Evolutionary conservation across 2,329 filamentous ascomycete genomes (phyloP), one percentile per base, ranked within the genome.

Genomic region (Ceratocystis ficicola): DNA sequence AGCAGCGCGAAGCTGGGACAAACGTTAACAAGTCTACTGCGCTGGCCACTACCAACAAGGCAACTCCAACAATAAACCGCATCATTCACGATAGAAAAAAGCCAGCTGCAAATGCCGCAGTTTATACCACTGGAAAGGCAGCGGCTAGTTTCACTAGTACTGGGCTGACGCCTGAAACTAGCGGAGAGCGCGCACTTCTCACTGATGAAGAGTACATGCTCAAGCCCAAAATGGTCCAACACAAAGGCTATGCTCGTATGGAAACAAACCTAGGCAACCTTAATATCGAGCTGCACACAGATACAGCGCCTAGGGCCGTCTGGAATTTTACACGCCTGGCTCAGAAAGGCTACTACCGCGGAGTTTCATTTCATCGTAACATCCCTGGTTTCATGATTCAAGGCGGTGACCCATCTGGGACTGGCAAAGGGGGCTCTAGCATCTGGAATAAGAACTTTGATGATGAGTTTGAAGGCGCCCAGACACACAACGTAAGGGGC

Each of bases 351-450:
- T 96, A 96, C 76, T 99, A 97, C 77, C 85, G 84, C 63, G 84
- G 83, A 69, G 86, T 96, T 1, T 75, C 82, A 12, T 99, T 99
- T 73, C 94, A 99, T 75, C 86, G 94, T 69, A 96, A 95, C 74
- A 96, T 99, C 71, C 86, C 86, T 67, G 90, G 89, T 71, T 99
- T 99, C 74, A 99, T 99, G 94, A 89, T 99, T 48, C 94, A 99
- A 74, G 93, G 93, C 55, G 94, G 94, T 46, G 94, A 99, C 73
- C 94, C 94, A 0, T 90, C 90, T 0, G 93, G 93, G 0, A 96
- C 91, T 0, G 94, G 94, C 1, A 83, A 90, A 68, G 94, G 94
- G n/a, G 94, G 94, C 0, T 79, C 85, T 62, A 95, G 89, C 72
- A 86, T 95, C 68, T 99, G 94, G 94, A 89, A 89, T 67, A 95